phyloP scores from a whole-genome alignment of 352 stramenopile species.

The Pythium utonaiense region DNA sequence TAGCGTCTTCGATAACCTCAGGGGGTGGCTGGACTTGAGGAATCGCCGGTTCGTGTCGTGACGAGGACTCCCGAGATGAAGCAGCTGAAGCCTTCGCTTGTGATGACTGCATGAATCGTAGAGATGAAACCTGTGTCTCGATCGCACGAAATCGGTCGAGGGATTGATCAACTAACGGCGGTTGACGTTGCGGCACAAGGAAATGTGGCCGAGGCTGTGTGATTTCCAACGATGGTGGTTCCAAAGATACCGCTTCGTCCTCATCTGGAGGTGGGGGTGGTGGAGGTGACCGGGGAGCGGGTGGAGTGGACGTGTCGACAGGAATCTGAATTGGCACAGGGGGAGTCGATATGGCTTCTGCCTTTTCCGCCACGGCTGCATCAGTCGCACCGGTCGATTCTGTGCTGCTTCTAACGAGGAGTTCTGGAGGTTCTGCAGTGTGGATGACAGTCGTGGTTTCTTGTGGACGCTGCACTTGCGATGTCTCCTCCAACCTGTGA shows the following conservation, averaged over 20 bases:
- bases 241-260: constrained; percentile 14
- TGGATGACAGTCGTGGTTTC: too few relatives aligned
- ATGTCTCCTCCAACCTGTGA: not conserved
- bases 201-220: constrained; percentile 4
- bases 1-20: constrained; percentile 33
- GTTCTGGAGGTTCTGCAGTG: too few relatives aligned
- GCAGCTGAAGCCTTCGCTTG: not conserved
- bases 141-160: constrained; percentile 21
- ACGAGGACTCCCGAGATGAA: not conserved
- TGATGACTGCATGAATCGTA: constrained; percentile 13
- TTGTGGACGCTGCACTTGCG: not conserved
- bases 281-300: constrained; percentile 34
- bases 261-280: constrained; percentile 50
- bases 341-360: not conserved
- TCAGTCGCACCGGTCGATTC: not conserved
- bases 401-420: too few relatives aligned
- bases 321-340: not conserved
- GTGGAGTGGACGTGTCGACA: not conserved
- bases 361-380: not conserved
- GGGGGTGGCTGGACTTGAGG: not conserved
- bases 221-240: not conserved
- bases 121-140: constrained; percentile 18
- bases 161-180: constrained; percentile 31
- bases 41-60: not conserved
- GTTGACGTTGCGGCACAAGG: not conserved